Percentiles rank a stretch among this genome's conserved stretches.
phyloP scores from a whole-genome alignment of 2,329 filamentous ascomycete species.

The Neofusicoccum sp. region DNA sequence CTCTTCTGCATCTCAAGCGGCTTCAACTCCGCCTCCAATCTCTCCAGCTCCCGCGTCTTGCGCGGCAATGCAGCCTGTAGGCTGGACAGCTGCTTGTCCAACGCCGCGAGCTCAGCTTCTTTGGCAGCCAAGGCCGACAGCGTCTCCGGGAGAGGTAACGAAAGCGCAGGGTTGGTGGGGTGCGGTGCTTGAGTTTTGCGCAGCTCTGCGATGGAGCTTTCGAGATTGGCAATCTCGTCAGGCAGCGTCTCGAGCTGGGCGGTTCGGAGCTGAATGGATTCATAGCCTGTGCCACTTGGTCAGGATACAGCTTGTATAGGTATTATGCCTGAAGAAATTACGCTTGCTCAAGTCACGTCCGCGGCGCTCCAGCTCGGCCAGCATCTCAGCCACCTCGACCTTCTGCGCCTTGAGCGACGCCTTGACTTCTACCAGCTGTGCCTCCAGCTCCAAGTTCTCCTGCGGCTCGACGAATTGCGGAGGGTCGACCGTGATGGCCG shows the following conservation, averaged over 20 bases:
- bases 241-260: slow-evolving; percentile 56
- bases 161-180: slow-evolving; percentile 44
- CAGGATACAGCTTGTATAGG: neutral
- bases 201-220: slow-evolving; percentile 52
- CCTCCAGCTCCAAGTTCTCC: slow-evolving; percentile 65
- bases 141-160: slow-evolving; percentile 49
- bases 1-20: slow-evolving; percentile 69
- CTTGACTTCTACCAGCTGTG: slow-evolving; percentile 70
- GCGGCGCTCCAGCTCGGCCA: slow-evolving; percentile 68
- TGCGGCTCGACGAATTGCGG: slow-evolving; percentile 79
- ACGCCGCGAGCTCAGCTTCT: slow-evolving; percentile 43
- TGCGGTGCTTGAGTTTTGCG: slow-evolving; percentile 40
- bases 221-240: slow-evolving; percentile 54
- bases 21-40: slow-evolving; percentile 67
- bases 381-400: slow-evolving; percentile 72
- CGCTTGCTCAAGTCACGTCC: slow-evolving; percentile 60
- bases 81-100: slow-evolving; percentile 48
- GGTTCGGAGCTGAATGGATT: slow-evolving; percentile 56
- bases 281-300: slow-evolving; percentile 48
- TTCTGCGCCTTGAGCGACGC: slow-evolving; percentile 78
- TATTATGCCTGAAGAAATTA: slow-evolving; percentile 36
- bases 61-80: slow-evolving; percentile 64
- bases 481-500: slow-evolving; percentile 86
- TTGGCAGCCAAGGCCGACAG: slow-evolving; percentile 41
- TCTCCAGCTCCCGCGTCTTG: slow-evolving; percentile 68